Percentiles rank a stretch among this genome's conserved stretches.
These are phyloP conservation scores for Lojkania enalia DNA, from an alignment of 2,329 filamentous ascomycete species.

Conservation along the genomic window DNA sequence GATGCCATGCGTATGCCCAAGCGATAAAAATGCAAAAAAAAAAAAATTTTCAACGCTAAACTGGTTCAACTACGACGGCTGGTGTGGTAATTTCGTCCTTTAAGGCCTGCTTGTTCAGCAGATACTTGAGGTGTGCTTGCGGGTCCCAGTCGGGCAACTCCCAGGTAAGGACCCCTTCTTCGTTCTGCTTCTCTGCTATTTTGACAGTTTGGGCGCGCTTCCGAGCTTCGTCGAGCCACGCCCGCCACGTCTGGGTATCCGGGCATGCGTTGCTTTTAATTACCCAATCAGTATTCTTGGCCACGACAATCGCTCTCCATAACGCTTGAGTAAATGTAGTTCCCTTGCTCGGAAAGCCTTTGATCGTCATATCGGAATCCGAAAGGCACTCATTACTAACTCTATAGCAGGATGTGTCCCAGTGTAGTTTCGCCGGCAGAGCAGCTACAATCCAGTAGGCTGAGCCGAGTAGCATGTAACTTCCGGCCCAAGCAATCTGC, in stretches of 20 bases:
- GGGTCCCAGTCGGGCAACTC: constrained; percentile 41
- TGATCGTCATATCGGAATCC: constrained; percentile 38
- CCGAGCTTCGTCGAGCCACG: constrained; percentile 47
- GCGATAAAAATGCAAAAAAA: constrained; percentile 7
- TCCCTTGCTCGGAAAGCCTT: constrained; percentile 37
- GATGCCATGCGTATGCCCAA: constrained; percentile 8
- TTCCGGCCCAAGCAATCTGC: constrained; percentile 54
- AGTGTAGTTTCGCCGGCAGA: constrained; percentile 51
- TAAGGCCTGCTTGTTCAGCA: constrained; percentile 25
- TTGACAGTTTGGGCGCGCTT: constrained; percentile 22
- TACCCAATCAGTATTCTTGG: constrained; percentile 50
- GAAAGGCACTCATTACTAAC: constrained; percentile 44
- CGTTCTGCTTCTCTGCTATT: constrained; percentile 11
- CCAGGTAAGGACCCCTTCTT: constrained; percentile 28
- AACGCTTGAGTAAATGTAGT: constrained; percentile 52
- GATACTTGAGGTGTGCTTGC: constrained; percentile 23
- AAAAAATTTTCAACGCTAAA: constrained; percentile 11
- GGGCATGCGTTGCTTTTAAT: constrained; percentile 46
- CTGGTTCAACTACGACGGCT: constrained; percentile 18
- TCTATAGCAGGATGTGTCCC: constrained; percentile 52
- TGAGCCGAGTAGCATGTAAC: constrained; percentile 55
- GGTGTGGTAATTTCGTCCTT: constrained; percentile 18
- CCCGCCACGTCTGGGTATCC: constrained; percentile 46
- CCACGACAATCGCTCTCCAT: constrained; percentile 54
- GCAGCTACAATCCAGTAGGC: constrained; percentile 57